phyloP scores from a whole-genome alignment of 192 early-diverging fungal species.

The Backusella luteola region DNA sequence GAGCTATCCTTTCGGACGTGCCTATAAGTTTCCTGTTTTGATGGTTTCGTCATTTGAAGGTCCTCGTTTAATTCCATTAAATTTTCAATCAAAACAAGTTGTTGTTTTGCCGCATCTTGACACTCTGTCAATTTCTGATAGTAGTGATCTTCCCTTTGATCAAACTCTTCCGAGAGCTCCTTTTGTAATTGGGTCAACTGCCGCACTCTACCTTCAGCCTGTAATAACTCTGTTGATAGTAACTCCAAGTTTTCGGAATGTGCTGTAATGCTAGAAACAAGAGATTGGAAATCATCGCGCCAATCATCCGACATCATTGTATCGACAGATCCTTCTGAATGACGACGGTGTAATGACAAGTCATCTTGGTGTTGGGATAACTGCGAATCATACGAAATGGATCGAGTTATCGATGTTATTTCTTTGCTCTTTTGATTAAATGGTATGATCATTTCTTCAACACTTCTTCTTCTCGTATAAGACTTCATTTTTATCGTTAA shows the following conservation, averaged over 20 bases:
- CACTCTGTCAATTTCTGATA: slow-evolving; percentile 17
- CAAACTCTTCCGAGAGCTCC: slow-evolving; percentile 9
- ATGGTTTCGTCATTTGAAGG: slow-evolving; percentile 7
- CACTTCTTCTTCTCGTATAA: not conserved
- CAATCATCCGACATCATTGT: slow-evolving; percentile 4
- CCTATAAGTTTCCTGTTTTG: not conserved
- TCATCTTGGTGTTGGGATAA: not conserved
- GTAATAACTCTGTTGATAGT: slow-evolving; percentile 27
- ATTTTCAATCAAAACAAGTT: slow-evolving; percentile 17
- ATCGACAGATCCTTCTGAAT: not conserved
- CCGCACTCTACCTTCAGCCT: slow-evolving; percentile 19
- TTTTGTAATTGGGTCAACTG: slow-evolving; percentile 18
- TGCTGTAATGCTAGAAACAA: slow-evolving; percentile 20
- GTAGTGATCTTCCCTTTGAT: slow-evolving; percentile 24
- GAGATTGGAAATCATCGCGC: slow-evolving; percentile 21
- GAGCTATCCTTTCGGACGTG: not conserved
- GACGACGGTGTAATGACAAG: not conserved
- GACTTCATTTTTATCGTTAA: not conserved
- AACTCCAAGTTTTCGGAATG: slow-evolving; percentile 31
- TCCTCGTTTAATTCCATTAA: slow-evolving; percentile 17
- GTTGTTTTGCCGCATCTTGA: slow-evolving; percentile 6
- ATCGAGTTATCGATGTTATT: not conserved
- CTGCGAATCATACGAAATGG: not conserved
- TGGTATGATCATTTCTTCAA: not conserved
- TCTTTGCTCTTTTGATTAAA: not conserved